Conservation (phyloP, 1,139 yeast genomes). For the Suhomyces bokatorum region DNA sequence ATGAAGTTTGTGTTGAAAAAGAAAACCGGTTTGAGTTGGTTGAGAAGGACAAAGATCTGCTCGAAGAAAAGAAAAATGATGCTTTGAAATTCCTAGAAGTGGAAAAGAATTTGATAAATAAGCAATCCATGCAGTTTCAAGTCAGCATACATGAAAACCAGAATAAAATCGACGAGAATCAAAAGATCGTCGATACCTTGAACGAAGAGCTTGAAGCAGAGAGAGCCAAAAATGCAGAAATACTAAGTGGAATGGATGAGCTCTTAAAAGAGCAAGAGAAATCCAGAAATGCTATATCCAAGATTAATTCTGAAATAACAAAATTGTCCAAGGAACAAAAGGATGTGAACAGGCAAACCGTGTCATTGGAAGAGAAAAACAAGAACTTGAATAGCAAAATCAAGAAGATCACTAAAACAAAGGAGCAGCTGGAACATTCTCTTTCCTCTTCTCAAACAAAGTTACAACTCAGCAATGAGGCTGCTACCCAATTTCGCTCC, state of each 20-base stretch:
- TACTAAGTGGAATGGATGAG: conserved; percentile 42
- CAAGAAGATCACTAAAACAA: conserved; percentile 60
- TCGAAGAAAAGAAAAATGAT: conserved; percentile 69
- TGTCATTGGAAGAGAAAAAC: conserved; percentile 71
- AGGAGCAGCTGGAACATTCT: conserved; percentile 35
- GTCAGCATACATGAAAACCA: conserved; percentile 45
- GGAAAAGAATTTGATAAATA: conserved; percentile 62
- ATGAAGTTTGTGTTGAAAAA: conserved; percentile 79
- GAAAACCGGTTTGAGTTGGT: conserved; percentile 79
- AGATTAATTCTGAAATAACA: conserved; percentile 31
- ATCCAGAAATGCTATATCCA: conserved; percentile 31
- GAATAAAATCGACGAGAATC: conserved; percentile 41
- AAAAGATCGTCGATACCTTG: conserved; percentile 33
- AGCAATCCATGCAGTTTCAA: conserved; percentile 61
- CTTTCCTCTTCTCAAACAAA: conserved; percentile 48
- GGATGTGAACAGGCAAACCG: conserved; percentile 50
- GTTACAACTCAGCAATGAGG: conserved; percentile 46
- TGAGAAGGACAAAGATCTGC: conserved; percentile 66
- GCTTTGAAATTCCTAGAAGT: conserved; percentile 66
- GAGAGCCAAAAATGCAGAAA: conserved; percentile 44
- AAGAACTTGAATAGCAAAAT: conserved; percentile 63
- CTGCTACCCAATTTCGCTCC: conserved; percentile 38
- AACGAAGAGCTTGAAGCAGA: conserved; percentile 50
- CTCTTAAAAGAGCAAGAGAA: conserved; percentile 38
- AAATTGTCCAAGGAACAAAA: conserved; percentile 36